Evolutionary conservation across 2,329 filamentous ascomycete genomes (phyloP).

Genomic region (Calonectria ilicicola): DNA sequence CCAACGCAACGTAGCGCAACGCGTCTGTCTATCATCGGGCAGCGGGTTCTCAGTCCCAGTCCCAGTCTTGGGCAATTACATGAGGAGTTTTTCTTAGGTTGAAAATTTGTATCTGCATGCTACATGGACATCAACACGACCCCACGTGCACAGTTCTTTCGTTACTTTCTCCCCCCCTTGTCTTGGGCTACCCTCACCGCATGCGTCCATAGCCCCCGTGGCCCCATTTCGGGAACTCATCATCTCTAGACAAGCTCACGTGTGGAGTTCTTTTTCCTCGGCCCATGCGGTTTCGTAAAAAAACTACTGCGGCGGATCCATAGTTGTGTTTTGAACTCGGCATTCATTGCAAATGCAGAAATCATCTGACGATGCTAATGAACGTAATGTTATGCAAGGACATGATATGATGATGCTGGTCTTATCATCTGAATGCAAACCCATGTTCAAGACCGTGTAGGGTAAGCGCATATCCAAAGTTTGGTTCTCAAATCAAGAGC

Average conservation of each 20-base stretch:
- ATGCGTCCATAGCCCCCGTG: conserved; percentile 7
- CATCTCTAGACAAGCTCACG: background rate
- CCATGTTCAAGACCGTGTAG: background rate
- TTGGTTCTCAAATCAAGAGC: background rate
- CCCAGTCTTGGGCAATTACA: conserved; percentile 1
- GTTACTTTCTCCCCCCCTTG: conserved; percentile 2
- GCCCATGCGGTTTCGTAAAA: conserved; percentile 5
- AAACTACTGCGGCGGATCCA: conserved; percentile 2
- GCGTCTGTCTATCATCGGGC: conserved; percentile 10
- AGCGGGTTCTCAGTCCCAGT: background rate
- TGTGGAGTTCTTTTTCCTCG: conserved; percentile 7
- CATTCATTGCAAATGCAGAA: background rate
- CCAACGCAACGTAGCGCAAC: conserved; percentile 2
- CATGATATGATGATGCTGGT: background rate
- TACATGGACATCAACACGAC: background rate
- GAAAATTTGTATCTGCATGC: background rate
- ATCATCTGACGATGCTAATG: conserved; percentile 2
- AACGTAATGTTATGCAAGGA: background rate
- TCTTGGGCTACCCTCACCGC: background rate
- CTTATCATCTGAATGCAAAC: background rate
- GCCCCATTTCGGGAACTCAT: conserved; percentile 15
- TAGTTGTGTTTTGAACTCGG: background rate
- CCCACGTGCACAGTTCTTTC: conserved; percentile 16
- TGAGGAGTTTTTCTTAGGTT: background rate
- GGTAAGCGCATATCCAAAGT: background rate